Base-by-base conservation (phyloP, 2,329 filamentous ascomycete genomes). In the Calonectria naviculata region DNA sequence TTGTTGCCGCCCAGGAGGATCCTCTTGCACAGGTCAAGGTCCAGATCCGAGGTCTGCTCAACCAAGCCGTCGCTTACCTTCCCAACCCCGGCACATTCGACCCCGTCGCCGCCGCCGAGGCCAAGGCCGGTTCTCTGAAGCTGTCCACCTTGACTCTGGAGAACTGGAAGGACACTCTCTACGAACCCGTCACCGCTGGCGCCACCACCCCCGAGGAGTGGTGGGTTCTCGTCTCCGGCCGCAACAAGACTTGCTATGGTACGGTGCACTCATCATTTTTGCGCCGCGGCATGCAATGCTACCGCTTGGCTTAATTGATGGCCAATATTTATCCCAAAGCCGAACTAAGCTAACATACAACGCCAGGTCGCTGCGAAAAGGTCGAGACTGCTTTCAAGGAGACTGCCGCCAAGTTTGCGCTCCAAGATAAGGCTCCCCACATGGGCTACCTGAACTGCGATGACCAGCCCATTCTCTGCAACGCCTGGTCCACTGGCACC, bases 231-330 rank as follows among this genome's bases (percentile, higher is more conserved):
- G 84, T 94, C 75, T 93, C 91, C 12, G 94, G 94, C 67, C 87
- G 93, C 76, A 95, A 95, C 87, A 93, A 91, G 85, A 95, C 93
- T 36, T 96, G 94, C 85, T 92, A 89, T 80, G 89, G 89, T 91
- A 84, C 69, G 87, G 77, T 71, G 49, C 26, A 52, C 41, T 12
- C 29, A n/a, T 67, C 24, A 56, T 65, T 60, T 36, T 24, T 52
- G 52, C 24, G 56, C 56, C 60, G 42, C 28, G 44, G 26, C 36
- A 69, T 70, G 62, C 63, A 44, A 67, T 52, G 41, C 56, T 58
- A n/a, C 6, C 21, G 52, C 15, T n/a, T 42, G n/a, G 13, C 17
- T 56, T 10, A 36, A 70, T 68, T 69, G 41, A 49, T 49, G 49
- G 65, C 26, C 31, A 24, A 38, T 8, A 60, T 44, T 34, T 15